Evolutionary conservation across 2,329 filamentous ascomycete genomes (phyloP), one percentile per base, ranked within the genome.

Genomic region (Aspergillus amoenus): DNA sequence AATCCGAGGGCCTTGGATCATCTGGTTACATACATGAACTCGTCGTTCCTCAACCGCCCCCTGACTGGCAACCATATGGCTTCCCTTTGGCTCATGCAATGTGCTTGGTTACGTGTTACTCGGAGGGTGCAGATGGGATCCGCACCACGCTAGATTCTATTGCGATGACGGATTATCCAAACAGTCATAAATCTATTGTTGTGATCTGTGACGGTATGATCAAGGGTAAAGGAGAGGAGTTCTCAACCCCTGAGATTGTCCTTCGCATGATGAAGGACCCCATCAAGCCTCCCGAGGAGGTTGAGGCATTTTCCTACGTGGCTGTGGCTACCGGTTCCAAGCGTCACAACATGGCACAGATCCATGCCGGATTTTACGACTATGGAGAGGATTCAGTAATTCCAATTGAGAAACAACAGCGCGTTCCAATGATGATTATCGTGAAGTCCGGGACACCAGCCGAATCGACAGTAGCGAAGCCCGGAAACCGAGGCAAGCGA

Each of bases 261-360:
- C 79, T 99, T 55, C 82, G 86, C 68, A 99, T 99, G 94, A 90
- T 99, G 87, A 94, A 89, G 71, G 94, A 99, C 66, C 88, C 91
- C 68, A 88, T 91, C 2, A 82, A 92, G 7, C 83, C 86, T 5
- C 88, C 87, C 0, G 86, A 95, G 27, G 88, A 97, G 58, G 94
- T 97, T 2, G 82, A 91, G 68, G 84, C 92, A 0, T 97, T 92
- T 76, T 97, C 93, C 1, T 99, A 99, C 65, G 94, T 99, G 51
- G 95, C 94, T 12, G 93, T 99, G 34, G 91, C 94, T 41, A 94
- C 90, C 71, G 94, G 94, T 57, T 90, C 93, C 48, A 99, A 99
- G 81, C 88, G 94, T 67, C 95, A 99, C 85, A 99, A 97, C 78
- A 99, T 97, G 94, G 93, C 94, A 67, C 97, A 97, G 81, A 87